Percentiles rank a stretch among this genome's conserved stretches.
phyloP scores from a whole-genome alignment of 129 eudicot species.

The Flaveria bidentis region DNA sequence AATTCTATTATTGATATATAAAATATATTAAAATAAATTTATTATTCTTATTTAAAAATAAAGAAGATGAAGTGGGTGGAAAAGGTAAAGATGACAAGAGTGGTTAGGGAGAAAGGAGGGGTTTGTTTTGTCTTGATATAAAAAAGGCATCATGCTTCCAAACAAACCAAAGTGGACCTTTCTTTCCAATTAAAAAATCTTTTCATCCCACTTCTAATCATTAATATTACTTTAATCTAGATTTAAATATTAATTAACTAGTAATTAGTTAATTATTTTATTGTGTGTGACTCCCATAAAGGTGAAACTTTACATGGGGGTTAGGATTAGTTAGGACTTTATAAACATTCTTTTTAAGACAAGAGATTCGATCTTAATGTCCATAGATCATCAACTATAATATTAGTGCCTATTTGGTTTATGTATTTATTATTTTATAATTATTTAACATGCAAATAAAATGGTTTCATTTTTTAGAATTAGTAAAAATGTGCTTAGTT shows the following conservation, averaged over 20 bases:
- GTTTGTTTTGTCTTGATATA: constrained; percentile 46
- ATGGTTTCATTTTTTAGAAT: not conserved
- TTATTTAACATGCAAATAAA: not conserved
- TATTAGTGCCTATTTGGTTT: not conserved
- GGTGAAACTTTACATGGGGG: constrained; percentile 33
- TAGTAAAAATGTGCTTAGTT: not conserved
- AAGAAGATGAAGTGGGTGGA: constrained; percentile 41
- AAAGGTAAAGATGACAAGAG: constrained; percentile 46
- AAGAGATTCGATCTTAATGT: constrained; percentile 3
- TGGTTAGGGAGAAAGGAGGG: constrained; percentile 40
- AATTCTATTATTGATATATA: constrained; percentile 10
- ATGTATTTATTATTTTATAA: too few species aligned
- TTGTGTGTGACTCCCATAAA: constrained; percentile 21
- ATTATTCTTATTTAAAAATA: not conserved
- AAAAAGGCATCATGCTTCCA: constrained; percentile 42
- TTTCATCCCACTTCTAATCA: constrained; percentile 19
- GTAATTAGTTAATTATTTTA: constrained; percentile 11
- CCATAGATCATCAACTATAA: not conserved
- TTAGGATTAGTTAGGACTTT: constrained; percentile 37
- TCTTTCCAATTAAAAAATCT: constrained; percentile 26
- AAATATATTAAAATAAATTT: not conserved
- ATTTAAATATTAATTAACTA: not conserved
- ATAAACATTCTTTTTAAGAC: constrained; percentile 35
- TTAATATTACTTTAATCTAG: constrained; percentile 9
- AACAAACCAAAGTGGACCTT: constrained; percentile 50